These are phyloP conservation scores for Saturnispora diversa DNA, from an alignment of 805 yeast genomes.

Conservation along the genomic window DNA sequence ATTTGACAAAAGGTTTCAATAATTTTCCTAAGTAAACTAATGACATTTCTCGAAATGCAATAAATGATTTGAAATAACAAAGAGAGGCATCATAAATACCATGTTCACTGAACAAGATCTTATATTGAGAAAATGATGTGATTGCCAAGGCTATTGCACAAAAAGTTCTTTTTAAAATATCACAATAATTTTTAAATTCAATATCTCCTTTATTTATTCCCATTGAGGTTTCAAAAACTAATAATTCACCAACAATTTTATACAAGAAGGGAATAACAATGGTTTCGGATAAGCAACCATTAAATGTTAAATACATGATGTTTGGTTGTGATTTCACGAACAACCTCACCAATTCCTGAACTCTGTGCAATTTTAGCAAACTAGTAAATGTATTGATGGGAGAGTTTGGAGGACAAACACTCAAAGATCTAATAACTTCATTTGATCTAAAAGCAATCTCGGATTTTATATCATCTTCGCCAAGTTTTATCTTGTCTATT, in stretches of 20 bases:
- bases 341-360: slow-evolving; percentile 21
- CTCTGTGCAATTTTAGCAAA: slow-evolving; percentile 16
- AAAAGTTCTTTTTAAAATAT: slow-evolving; percentile 21
- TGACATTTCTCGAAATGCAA: slow-evolving; percentile 23
- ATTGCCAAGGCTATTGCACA: slow-evolving; percentile 23
- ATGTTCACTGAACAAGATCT: slow-evolving; percentile 21
- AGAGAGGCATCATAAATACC: slow-evolving; percentile 25
- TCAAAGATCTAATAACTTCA: slow-evolving; percentile 17
- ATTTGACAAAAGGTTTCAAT: slow-evolving; percentile 17
- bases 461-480: background rate
- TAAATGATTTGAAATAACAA: slow-evolving; percentile 19
- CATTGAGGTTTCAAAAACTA: slow-evolving; percentile 15
- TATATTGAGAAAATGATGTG: slow-evolving; percentile 22
- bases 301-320: slow-evolving; percentile 19
- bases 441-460: slow-evolving; percentile 11
- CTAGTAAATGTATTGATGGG: slow-evolving; percentile 16
- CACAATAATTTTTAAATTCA: slow-evolving; percentile 17
- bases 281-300: slow-evolving; percentile 21
- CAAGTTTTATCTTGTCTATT: slow-evolving; percentile 18
- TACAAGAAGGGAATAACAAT: slow-evolving; percentile 22
- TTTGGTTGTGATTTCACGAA: slow-evolving; percentile 21
- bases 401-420: slow-evolving; percentile 9
- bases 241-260: slow-evolving; percentile 22
- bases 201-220: slow-evolving; percentile 12
- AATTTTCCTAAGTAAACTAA: slow-evolving; percentile 18